Evolutionary conservation across 495 filamentous ascomycete species (phyloP).

Genomic region (Xylaria sp.): DNA sequence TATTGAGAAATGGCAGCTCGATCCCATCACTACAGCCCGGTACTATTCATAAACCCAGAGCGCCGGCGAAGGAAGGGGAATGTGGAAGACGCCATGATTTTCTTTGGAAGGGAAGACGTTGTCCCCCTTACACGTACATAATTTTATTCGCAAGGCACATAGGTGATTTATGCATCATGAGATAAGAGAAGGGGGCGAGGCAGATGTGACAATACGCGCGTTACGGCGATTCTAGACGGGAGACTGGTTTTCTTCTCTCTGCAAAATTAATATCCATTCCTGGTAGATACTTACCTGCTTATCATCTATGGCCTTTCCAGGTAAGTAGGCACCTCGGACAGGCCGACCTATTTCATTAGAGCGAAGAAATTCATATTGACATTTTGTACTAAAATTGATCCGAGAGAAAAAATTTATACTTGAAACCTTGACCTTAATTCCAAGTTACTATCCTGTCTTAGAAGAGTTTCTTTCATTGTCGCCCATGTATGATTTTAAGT

Average conservation of each 20-base stretch:
- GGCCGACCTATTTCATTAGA: constrained; percentile 12
- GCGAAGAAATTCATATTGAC: neutral
- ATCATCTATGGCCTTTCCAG: neutral
- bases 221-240: neutral
- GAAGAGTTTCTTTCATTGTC: neutral
- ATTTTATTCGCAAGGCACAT: constrained; percentile 1
- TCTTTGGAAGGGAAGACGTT: neutral
- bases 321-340: neutral
- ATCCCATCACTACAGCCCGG: neutral
- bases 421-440: neutral
- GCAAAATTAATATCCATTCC: neutral
- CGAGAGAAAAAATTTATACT: neutral
- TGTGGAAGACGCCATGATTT: neutral
- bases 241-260: neutral
- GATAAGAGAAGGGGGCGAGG: neutral
- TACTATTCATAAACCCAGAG: neutral
- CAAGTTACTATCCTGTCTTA: neutral
- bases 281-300: constrained; percentile 15
- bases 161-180: neutral
- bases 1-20: constrained; percentile 2
- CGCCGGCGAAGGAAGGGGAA: neutral
- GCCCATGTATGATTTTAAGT: neutral
- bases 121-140: neutral
- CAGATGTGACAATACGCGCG: neutral
- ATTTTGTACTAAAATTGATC: neutral